phyloP scores from a whole-genome alignment of 257 asterid species.

The Linaria vulgaris region DNA sequence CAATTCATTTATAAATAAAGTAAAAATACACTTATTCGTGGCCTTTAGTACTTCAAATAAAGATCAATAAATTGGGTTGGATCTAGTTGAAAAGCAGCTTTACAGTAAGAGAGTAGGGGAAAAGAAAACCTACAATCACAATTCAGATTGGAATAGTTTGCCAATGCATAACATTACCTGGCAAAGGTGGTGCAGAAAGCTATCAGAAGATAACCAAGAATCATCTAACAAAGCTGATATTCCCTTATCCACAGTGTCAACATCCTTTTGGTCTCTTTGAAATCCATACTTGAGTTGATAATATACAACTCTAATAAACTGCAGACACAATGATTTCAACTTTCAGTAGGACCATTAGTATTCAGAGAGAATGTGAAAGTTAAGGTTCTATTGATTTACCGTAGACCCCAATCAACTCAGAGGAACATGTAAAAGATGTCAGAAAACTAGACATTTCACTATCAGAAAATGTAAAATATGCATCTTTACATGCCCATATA shows the following conservation, averaged over 20 bases:
- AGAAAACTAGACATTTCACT: not conserved
- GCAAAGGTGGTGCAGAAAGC: conserved; percentile 81
- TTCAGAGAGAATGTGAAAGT: conserved; percentile 18
- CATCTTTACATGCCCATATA: too few relatives aligned
- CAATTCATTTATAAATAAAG: not conserved
- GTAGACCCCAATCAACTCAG: not conserved
- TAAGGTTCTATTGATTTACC: not conserved
- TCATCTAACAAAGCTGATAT: conserved; percentile 66
- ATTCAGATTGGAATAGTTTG: too few relatives aligned
- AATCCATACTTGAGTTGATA: conserved; percentile 79
- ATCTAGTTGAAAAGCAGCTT: conserved; percentile 2
- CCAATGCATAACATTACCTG: conserved; percentile 62
- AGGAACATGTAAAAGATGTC: not conserved
- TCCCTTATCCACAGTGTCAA: conserved; percentile 42
- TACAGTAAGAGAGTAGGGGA: not conserved
- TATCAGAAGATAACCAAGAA: conserved; percentile 84
- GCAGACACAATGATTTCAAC: conserved; percentile 32
- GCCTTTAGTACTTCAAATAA: not conserved
- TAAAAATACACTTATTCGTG: not conserved
- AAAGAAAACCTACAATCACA: too few relatives aligned
- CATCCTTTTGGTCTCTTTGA: conserved; percentile 51
- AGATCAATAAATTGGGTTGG: not conserved
- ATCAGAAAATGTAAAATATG: too few relatives aligned
- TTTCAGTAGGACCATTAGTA: conserved; percentile 17
- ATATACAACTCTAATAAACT: conserved; percentile 71